These are phyloP conservation scores for Bacidia gigantensis DNA, from an alignment of 495 filamentous ascomycete genomes.

Conservation along the genomic window DNA sequence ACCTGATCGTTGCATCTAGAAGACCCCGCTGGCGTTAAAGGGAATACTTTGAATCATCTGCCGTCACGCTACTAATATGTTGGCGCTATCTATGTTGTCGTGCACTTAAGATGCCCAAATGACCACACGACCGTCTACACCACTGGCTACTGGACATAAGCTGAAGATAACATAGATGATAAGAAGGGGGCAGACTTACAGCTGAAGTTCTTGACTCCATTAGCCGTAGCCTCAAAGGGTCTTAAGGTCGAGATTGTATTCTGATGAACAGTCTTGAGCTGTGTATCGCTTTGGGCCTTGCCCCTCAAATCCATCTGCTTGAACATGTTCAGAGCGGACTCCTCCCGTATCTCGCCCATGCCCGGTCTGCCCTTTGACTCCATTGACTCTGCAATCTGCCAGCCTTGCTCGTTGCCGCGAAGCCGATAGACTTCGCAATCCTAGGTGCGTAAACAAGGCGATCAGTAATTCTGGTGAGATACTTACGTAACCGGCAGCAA, in stretches of 20 bases:
- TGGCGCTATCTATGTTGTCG: no score
- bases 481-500: slow-evolving; percentile 77
- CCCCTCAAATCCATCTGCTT: slow-evolving; percentile 96
- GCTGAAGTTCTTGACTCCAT: slow-evolving; percentile 63
- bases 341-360: slow-evolving; percentile 49
- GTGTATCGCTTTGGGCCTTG: slow-evolving; percentile 74
- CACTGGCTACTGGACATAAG: slow-evolving; percentile 55
- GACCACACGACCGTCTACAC: slow-evolving; percentile 88
- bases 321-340: slow-evolving; percentile 96
- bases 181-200: slow-evolving; percentile 44
- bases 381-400: slow-evolving; percentile 72
- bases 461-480: no score
- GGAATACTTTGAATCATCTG: no score
- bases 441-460: no score
- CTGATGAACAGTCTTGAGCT: slow-evolving; percentile 91
- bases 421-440: slow-evolving; percentile 93
- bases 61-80: no score
- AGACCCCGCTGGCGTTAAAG: no score
- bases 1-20: no score
- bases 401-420: slow-evolving; percentile 65
- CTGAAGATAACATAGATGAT: neutral
- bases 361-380: slow-evolving; percentile 47
- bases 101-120: slow-evolving; percentile 45
- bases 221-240: slow-evolving; percentile 52
- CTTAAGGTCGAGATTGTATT: slow-evolving; percentile 85